Conservation (phyloP, 257 asterid genomes). For the Cinchona pubescens region DNA sequence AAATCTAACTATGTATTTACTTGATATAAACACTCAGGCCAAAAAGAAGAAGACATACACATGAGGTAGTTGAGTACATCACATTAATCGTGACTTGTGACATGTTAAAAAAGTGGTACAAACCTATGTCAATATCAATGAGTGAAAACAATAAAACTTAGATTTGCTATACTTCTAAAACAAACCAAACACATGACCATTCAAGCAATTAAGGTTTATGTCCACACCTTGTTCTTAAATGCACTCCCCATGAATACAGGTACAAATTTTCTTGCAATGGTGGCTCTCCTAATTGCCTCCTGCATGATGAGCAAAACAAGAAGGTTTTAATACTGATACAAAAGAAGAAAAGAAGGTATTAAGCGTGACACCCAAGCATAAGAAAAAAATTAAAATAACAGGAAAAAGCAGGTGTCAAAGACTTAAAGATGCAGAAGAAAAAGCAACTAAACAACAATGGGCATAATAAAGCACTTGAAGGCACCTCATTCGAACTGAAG, state of each 20-base stretch:
- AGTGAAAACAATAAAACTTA: neutral
- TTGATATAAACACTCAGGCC: neutral
- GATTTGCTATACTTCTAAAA: neutral
- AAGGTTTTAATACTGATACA: neutral
- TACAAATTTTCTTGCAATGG: conserved; percentile 77
- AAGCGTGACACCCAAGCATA: neutral
- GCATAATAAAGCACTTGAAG: neutral
- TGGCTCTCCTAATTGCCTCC: conserved; percentile 96
- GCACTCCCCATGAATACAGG: conserved; percentile 99
- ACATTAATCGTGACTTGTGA: neutral
- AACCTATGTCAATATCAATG: neutral
- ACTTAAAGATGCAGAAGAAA: neutral
- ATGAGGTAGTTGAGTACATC: neutral
- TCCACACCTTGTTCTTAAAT: conserved; percentile 85
- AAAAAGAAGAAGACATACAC: neutral
- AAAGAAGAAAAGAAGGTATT: neutral
- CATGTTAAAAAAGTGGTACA: neutral
- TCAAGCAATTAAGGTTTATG: neutral
- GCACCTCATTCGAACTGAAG: neutral
- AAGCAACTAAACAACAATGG: neutral
- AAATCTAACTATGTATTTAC: neutral
- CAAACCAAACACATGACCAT: neutral
- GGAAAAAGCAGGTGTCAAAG: neutral
- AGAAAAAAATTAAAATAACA: neutral
- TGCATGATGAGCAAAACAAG: conserved; percentile 27